Conservation (phyloP, 768 basidiomycete genomes). For the Tulasnella calospora region DNA sequence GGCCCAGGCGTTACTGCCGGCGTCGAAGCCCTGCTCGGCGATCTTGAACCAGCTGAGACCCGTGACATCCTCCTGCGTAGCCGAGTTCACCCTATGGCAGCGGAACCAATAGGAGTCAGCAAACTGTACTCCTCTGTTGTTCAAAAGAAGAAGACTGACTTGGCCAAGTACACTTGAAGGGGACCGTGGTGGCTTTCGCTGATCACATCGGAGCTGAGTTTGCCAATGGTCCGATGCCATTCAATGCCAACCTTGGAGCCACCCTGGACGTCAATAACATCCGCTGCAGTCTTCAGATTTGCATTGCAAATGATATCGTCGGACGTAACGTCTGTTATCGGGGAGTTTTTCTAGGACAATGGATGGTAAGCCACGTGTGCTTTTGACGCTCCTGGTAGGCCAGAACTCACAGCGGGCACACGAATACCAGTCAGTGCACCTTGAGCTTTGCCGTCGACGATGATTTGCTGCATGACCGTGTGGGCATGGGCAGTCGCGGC, state of each 20-base stretch:
- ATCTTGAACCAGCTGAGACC: conserved; percentile 15
- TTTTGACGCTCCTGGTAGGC: background rate
- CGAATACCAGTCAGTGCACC: conserved; percentile 5
- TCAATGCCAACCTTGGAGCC: background rate
- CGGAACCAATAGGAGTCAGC: background rate
- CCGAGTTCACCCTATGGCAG: background rate
- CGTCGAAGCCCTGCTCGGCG: background rate
- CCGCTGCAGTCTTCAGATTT: background rate
- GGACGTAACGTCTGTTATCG: background rate
- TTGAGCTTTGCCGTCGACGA: conserved; percentile 3
- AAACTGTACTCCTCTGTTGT: background rate
- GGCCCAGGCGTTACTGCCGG: conserved; percentile 38
- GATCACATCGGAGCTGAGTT: background rate
- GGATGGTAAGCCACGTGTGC: background rate
- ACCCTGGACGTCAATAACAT: background rate
- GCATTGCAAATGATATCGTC: conserved; percentile 7
- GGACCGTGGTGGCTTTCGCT: background rate
- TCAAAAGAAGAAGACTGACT: background rate
- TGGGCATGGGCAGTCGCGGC: conserved; percentile 3
- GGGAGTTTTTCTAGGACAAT: background rate
- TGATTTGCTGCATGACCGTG: conserved; percentile 1
- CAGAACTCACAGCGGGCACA: background rate
- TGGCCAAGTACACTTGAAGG: conserved; percentile 8
- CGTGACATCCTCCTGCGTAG: background rate
- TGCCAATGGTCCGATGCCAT: background rate